Evolutionary conservation across 2,329 filamentous ascomycete genomes (phyloP).

Genomic region (Scedosporium aurantiacum): DNA sequence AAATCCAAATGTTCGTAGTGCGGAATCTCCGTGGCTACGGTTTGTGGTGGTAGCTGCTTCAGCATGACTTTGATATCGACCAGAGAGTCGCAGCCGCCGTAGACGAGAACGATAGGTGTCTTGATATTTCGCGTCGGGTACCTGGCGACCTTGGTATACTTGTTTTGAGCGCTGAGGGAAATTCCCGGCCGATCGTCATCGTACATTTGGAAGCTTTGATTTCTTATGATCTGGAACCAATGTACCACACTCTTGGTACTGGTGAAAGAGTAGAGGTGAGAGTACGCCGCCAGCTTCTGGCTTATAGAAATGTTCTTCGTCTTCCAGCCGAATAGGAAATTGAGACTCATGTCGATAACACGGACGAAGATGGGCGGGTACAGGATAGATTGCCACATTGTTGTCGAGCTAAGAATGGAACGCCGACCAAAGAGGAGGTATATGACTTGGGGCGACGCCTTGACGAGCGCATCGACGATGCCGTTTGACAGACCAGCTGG

Average conservation of each 20-base stretch:
- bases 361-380: constrained; percentile 90
- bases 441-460: constrained; percentile 82
- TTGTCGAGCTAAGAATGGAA: constrained; percentile 82
- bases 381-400: constrained; percentile 93
- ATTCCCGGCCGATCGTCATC: constrained; percentile 84
- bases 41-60: constrained; percentile 73
- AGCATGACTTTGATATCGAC: constrained; percentile 93
- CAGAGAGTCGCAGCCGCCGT: constrained; percentile 85
- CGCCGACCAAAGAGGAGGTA: constrained; percentile 88
- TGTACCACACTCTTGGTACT: constrained; percentile 96
- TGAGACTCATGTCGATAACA: constrained; percentile 70
- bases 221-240: constrained; percentile 99
- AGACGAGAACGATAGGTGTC: constrained; percentile 86
- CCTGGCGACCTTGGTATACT: constrained; percentile 92
- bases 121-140: constrained; percentile 97
- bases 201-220: constrained; percentile 95
- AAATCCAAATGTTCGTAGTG: constrained; percentile 98
- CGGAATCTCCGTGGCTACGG: constrained; percentile 73
- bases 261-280: constrained; percentile 92
- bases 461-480: constrained; percentile 85
- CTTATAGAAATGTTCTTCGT: constrained; percentile 70
- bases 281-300: constrained; percentile 91
- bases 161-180: constrained; percentile 56
- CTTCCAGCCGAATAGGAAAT: constrained; percentile 83
- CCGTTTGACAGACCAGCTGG: constrained; percentile 83